These are phyloP conservation scores for Mytilinidion resinicola DNA, from an alignment of 495 filamentous ascomycete species.

Conservation along the genomic window DNA sequence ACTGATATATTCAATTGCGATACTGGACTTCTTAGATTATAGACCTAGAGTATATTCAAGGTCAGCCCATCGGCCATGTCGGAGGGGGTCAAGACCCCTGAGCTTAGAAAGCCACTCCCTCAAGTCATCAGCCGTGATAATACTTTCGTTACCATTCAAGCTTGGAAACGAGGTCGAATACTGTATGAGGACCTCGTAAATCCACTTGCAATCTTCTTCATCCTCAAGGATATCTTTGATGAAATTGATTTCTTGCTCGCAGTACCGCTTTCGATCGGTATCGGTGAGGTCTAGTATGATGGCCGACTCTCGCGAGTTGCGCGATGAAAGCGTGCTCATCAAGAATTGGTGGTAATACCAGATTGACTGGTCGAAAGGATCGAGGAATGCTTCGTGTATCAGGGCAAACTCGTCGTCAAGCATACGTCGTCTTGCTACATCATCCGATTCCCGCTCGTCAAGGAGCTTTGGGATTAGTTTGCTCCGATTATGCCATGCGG, in stretches of 20 bases:
- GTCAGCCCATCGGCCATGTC: constrained; percentile 37
- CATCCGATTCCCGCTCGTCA: constrained; percentile 57
- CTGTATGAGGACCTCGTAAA: constrained; percentile 36
- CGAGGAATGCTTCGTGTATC: constrained; percentile 69
- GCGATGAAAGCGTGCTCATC: constrained; percentile 50
- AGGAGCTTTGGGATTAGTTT: constrained; percentile 73
- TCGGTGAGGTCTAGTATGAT: constrained; percentile 54
- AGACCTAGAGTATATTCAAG: constrained; percentile 26
- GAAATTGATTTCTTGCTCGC: constrained; percentile 37
- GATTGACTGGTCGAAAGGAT: constrained; percentile 83
- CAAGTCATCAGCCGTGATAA: constrained; percentile 32
- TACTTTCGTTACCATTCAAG: constrained; percentile 24
- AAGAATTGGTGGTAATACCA: constrained; percentile 95
- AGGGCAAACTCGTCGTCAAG: constrained; percentile 71
- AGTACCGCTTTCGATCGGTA: constrained; percentile 25
- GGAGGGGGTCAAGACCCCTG: constrained; percentile 35
- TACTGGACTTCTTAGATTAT: background rate
- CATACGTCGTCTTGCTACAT: constrained; percentile 56
- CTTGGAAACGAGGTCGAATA: constrained; percentile 23
- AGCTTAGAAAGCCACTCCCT: constrained; percentile 33
- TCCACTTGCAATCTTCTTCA: constrained; percentile 46
- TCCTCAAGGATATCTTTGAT: constrained; percentile 57
- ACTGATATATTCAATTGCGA: no score
- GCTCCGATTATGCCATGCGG: constrained; percentile 88
- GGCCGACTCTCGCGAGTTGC: constrained; percentile 36